Conservation (phyloP, 768 basidiomycete species). For the Scleroderma bovista region DNA sequence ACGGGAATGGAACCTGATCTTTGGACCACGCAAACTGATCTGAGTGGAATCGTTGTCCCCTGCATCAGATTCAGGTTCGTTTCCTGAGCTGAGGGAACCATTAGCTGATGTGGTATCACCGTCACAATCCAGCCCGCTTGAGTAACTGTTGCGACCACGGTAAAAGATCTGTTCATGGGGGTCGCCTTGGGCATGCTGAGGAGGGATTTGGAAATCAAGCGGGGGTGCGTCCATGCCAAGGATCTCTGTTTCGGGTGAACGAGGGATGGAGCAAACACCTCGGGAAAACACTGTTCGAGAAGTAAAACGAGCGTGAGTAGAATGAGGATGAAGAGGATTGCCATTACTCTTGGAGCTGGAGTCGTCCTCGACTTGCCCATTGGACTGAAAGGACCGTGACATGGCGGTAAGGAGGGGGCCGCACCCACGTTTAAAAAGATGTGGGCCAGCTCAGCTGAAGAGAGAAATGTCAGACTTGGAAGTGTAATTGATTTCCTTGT, state of each 20-base stretch:
- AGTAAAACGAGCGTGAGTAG: constrained; percentile 41
- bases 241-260: constrained; percentile 30
- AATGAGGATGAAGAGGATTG: neutral
- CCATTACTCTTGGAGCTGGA: neutral
- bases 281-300: constrained; percentile 50
- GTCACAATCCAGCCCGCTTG: constrained; percentile 50
- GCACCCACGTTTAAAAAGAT: no score
- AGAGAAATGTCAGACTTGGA: no score
- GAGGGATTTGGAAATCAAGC: constrained; percentile 23
- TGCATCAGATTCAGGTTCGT: constrained; percentile 31
- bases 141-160: constrained; percentile 40
- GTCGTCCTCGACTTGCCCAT: neutral
- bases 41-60: constrained; percentile 41
- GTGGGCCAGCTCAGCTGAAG: neutral
- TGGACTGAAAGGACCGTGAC: neutral
- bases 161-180: constrained; percentile 24
- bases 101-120: constrained; percentile 37
- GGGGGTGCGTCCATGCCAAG: constrained; percentile 21
- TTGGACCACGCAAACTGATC: constrained; percentile 76
- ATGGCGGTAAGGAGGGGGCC: neutral
- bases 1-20: constrained; percentile 74
- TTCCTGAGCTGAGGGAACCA: constrained; percentile 27
- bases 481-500: no score
- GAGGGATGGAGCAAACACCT: constrained; percentile 56
- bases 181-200: constrained; percentile 14